phyloP scores from a whole-genome alignment of 2,329 filamentous ascomycete genomes.

The Calycina herbarum region DNA sequence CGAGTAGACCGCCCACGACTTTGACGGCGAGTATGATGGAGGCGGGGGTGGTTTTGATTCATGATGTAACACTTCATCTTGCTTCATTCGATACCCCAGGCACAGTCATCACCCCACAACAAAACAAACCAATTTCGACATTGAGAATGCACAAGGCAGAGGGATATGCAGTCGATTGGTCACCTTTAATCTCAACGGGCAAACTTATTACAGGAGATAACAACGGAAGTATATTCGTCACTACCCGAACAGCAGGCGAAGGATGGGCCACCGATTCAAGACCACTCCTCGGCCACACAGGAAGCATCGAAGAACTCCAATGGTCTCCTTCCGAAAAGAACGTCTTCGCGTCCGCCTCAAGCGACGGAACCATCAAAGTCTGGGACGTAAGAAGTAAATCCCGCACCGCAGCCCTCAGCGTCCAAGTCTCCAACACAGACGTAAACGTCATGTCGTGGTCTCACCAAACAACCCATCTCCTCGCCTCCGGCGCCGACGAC shows the following conservation, averaged over 20 bases:
- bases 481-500: slow-evolving; percentile 91
- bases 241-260: slow-evolving; percentile 81
- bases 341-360: slow-evolving; percentile 91
- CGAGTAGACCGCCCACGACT: slow-evolving; percentile 73
- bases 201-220: slow-evolving; percentile 92
- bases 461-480: slow-evolving; percentile 79
- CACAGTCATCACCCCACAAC: slow-evolving; percentile 72
- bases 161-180: slow-evolving; percentile 98
- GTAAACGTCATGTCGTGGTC: slow-evolving; percentile 99
- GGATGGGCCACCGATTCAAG: slow-evolving; percentile 85
- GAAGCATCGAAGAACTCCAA: slow-evolving; percentile 90
- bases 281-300: slow-evolving; percentile 79
- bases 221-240: slow-evolving; percentile 84
- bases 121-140: slow-evolving; percentile 85
- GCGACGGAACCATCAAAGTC: slow-evolving; percentile 90
- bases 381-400: slow-evolving; percentile 95
- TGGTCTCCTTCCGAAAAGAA: slow-evolving; percentile 93
- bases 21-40: slow-evolving; percentile 92
- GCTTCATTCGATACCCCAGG: slow-evolving; percentile 88
- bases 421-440: slow-evolving; percentile 80
- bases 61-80: slow-evolving; percentile 90
- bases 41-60: slow-evolving; percentile 82
- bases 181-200: slow-evolving; percentile 73
- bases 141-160: slow-evolving; percentile 90
- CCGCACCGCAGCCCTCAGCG: slow-evolving; percentile 80